These are phyloP conservation scores for Kodamaea jinghongensis DNA, from an alignment of 805 yeast species.

Conservation along the genomic window DNA sequence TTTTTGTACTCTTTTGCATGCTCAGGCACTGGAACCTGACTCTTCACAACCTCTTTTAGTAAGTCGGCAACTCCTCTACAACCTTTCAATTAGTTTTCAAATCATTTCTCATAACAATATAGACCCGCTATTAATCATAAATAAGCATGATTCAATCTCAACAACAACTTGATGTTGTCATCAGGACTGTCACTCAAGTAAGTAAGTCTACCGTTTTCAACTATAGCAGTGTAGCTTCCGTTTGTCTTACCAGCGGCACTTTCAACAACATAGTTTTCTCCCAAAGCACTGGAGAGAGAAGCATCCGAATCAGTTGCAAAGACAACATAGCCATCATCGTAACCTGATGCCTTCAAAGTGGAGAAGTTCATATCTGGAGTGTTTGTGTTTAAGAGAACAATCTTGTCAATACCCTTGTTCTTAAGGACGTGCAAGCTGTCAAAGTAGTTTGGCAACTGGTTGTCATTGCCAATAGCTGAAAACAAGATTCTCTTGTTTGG, in stretches of 20 bases:
- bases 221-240: slow-evolving; percentile 14
- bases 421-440: slow-evolving; percentile 12
- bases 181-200: slow-evolving; percentile 16
- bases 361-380: slow-evolving; percentile 13
- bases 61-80: too few species aligned
- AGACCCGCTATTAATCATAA: slow-evolving; percentile 3
- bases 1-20: too few species aligned
- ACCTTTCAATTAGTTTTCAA: neutral
- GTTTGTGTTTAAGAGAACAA: slow-evolving; percentile 14
- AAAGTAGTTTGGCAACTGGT: slow-evolving; percentile 14
- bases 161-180: slow-evolving; percentile 10
- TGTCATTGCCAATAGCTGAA: slow-evolving; percentile 12
- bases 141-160: slow-evolving; percentile 11
- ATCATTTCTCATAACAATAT: too few species aligned
- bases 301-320: slow-evolving; percentile 16
- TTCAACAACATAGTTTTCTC: slow-evolving; percentile 12
- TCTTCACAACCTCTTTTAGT: too few species aligned
- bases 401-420: slow-evolving; percentile 14
- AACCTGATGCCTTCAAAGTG: slow-evolving; percentile 11
- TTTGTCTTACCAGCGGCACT: slow-evolving; percentile 12
- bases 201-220: slow-evolving; percentile 19
- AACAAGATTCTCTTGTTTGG: slow-evolving; percentile 13
- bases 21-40: too few species aligned
- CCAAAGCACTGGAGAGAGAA: slow-evolving; percentile 11
- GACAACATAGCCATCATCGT: slow-evolving; percentile 12